Evolutionary conservation across 2,329 filamentous ascomycete species (phyloP), one percentile per base, ranked within the genome.

Genomic region (Penicillium sp.): DNA sequence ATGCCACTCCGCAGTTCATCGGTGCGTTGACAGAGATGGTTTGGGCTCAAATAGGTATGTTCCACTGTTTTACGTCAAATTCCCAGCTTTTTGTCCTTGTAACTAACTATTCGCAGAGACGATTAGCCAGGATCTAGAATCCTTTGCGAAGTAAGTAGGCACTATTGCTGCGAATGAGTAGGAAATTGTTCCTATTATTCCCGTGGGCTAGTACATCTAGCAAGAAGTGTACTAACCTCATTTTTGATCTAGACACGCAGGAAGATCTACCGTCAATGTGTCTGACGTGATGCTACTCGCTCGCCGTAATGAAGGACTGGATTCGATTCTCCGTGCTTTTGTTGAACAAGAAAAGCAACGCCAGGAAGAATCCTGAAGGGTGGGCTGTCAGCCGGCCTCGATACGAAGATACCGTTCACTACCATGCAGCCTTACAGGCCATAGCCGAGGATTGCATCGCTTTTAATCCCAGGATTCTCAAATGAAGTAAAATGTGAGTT

Each of bases 1-100:
- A 96, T 74, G 91, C 92, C 7, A 96, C 93, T 27, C 91, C 91
- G 2, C 91, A 96, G 69, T 96, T 95, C 73, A 95, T 95, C 65
- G 91, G 88, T 9, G 85, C 89, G 0, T 74, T 95, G 69, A 94
- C 90, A 0, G 92, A 96, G 73, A 84, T 96, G 74, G 88, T 93
- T 8, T 96, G 90, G 86, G 84, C 87, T 1, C 92, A 96, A 65
- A 89, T 96, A 50, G 89, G 91, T 93, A 81, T 46, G 75, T 54
- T 25, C 5, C 7, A 31, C 34, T 23, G 8, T 25, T 21, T n/a
- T 46, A 38, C 44, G 19, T 47, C 48, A 23, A 10, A 2, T 31
- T 21, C 5, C 11, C 4, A 2, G 1, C 7, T 29, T 25, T 27
- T 7, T 2, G 8, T 13, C 10, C 2, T n/a, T 53, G 25, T 45